Conservation (phyloP, 495 filamentous ascomycete species). For the Xylona heveae region DNA sequence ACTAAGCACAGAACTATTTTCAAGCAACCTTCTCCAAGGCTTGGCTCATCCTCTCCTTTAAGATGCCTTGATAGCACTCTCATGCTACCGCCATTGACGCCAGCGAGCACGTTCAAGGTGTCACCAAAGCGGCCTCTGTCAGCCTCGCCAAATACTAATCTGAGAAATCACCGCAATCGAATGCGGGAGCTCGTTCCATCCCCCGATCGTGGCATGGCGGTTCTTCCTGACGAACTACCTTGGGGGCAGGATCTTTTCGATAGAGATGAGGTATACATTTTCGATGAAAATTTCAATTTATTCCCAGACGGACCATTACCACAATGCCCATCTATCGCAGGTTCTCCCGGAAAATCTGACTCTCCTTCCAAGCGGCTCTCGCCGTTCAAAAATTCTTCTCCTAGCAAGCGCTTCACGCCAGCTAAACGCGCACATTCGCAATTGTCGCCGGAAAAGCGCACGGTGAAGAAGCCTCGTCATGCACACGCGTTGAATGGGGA, state of each 20-base stretch:
- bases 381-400: too few relatives aligned
- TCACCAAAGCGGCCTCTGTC: conserved; percentile 69
- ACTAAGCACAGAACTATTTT: conserved; percentile 31
- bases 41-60: conserved; percentile 40
- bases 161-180: conserved; percentile 74
- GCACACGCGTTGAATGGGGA: too few relatives aligned
- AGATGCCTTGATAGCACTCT: conserved; percentile 29
- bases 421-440: too few relatives aligned
- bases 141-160: conserved; percentile 81
- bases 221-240: conserved; percentile 39
- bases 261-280: too few relatives aligned
- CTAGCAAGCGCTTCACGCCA: too few relatives aligned
- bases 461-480: too few relatives aligned
- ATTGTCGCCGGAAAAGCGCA: too few relatives aligned
- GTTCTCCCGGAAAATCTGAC: too few relatives aligned
- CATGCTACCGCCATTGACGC: conserved; percentile 66
- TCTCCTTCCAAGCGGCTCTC: too few relatives aligned
- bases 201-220: conserved; percentile 49
- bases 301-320: too few relatives aligned
- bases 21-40: conserved; percentile 12
- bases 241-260: conserved; percentile 72
- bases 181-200: conserved; percentile 80
- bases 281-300: conserved; percentile 12
- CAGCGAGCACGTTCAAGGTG: conserved; percentile 65
- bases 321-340: too few relatives aligned